Evolutionary conservation across 2,329 filamentous ascomycete species (phyloP), one percentile per base, ranked within the genome.

Genomic region (Botryotinia narcissicola): DNA sequence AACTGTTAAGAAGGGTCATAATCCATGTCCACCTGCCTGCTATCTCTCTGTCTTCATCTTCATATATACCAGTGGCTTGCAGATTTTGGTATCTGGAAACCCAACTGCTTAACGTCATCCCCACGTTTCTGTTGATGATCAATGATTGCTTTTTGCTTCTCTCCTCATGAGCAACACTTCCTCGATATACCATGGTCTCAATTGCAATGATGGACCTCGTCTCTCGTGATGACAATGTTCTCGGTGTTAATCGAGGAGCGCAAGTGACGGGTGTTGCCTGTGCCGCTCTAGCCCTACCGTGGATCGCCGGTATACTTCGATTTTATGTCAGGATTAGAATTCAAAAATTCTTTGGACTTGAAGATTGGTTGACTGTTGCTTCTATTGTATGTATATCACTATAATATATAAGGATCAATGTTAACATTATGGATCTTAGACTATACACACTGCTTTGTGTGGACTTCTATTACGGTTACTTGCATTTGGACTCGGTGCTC

Each of bases 201-300:
- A 42, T 59, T 18, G 10, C 66, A 57, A 25, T 29, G 40, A 57
- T 57, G n/a, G n/a, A 57, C 6, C 48, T 29, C 35, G 6, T 44
- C 10, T 69, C 66, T 25, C 48, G 48, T 44, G 35, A 57, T 32
- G 29, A 20, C 22, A 5, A 51, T 35, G 66, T 71, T 46, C 20
- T 68, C 25, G 74, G 60, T 22, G 59, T 78, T 35, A 76, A 73
- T 51, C 75, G 77, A 7, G 76, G 77, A 42, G 75, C 77, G 22
- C 77, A 80, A 67, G 78, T 80, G 46, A 80, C 78, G 7, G 79
- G 79, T 32, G 78, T 80, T 57, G 78, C 77, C 3, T 76, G 79
- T 51, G 79, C 80, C 29, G 82, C 84, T 46, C 60, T 85, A 29
- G 73, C 79, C 14, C 54, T 85, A 12, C 81, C 81, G 3, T 81